Conservation (phyloP, 1,284 basidiomycete species). For the Ustilago crameri region DNA sequence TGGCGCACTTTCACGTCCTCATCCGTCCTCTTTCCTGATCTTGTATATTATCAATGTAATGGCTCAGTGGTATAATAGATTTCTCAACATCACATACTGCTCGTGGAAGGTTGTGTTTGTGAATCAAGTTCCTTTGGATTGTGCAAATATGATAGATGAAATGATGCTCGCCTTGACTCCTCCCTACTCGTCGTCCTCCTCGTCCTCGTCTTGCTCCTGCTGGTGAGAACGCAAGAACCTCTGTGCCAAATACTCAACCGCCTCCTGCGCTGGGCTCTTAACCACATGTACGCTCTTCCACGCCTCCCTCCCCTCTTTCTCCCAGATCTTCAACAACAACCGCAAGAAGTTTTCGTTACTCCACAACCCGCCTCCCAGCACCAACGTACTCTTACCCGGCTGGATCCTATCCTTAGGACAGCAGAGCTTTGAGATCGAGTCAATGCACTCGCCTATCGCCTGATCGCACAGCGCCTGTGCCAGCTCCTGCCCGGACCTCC, state of each 20-base stretch:
- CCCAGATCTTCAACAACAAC: slow-evolving; percentile 39
- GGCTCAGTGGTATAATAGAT: not conserved
- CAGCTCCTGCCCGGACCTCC: slow-evolving; percentile 25
- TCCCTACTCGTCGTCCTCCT: not conserved
- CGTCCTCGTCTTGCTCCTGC: not conserved
- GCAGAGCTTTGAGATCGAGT: slow-evolving; percentile 40
- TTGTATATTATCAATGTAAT: too few relatives aligned
- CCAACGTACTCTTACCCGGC: slow-evolving; percentile 32
- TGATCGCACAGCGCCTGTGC: slow-evolving; percentile 39
- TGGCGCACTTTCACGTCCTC: slow-evolving; percentile 39
- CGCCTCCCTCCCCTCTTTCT: slow-evolving; percentile 24
- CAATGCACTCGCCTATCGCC: slow-evolving; percentile 37
- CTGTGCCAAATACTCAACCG: slow-evolving; percentile 32
- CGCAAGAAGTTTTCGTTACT: slow-evolving; percentile 41
- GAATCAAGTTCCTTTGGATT: not conserved
- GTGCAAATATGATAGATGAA: too few relatives aligned
- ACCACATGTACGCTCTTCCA: slow-evolving; percentile 50
- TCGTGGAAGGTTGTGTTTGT: too few relatives aligned
- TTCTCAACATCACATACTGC: not conserved
- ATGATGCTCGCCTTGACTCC: too few relatives aligned
- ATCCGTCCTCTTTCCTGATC: not conserved
- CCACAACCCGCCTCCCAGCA: slow-evolving; percentile 63
- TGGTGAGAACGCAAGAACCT: slow-evolving; percentile 13
- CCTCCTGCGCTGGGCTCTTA: slow-evolving; percentile 58
- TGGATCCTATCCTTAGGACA: slow-evolving; percentile 23